phyloP scores from a whole-genome alignment of 495 filamentous ascomycete genomes.

The Xanthoparmelia taractica region DNA sequence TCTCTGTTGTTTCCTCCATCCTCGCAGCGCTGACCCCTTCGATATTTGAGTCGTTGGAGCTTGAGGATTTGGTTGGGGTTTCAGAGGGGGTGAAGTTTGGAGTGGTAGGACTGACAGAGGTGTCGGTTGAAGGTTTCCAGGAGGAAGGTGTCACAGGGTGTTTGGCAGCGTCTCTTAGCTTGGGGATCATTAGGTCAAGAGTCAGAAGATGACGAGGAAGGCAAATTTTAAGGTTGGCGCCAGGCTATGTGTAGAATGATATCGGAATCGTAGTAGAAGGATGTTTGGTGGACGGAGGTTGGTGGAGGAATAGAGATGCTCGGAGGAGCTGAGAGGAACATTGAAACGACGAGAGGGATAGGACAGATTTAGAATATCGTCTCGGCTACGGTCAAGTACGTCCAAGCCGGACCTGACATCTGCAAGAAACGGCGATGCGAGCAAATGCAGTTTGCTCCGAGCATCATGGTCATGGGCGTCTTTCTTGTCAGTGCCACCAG shows the following conservation, averaged over 20 bases:
- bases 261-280: neutral
- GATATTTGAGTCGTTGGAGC: neutral
- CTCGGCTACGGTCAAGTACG: neutral
- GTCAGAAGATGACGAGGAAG: neutral
- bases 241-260: neutral
- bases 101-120: slow-evolving; percentile 10
- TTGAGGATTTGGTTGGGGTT: slow-evolving; percentile 17
- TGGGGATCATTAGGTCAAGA: slow-evolving; percentile 5
- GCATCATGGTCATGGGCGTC: neutral
- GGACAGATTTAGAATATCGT: neutral
- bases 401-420: neutral
- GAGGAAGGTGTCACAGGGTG: neutral
- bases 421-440: neutral
- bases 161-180: slow-evolving; percentile 2
- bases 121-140: slow-evolving; percentile 10
- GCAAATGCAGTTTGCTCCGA: neutral
- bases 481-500: too few species aligned
- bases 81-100: slow-evolving; percentile 21
- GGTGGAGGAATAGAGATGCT: neutral
- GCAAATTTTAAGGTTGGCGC: neutral
- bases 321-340: neutral
- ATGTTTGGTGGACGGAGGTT: neutral
- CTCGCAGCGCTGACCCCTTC: neutral
- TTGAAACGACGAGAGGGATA: neutral
- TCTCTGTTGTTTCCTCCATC: slow-evolving; percentile 12